Conservation (phyloP, 108 stramenopile genomes). For the Pseudonitzschia pungens region DNA sequence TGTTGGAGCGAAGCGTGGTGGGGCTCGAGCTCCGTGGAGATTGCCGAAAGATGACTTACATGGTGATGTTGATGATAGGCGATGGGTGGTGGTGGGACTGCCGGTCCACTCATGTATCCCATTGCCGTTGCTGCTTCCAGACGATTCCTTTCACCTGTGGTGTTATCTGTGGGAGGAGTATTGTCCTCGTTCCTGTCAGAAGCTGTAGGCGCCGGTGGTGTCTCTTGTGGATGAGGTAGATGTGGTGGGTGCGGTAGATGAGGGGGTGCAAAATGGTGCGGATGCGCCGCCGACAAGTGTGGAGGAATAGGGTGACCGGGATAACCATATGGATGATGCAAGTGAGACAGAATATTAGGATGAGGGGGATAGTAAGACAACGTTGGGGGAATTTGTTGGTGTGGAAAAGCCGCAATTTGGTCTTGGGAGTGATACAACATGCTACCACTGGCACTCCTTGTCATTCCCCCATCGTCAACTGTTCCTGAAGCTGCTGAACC, state of each 20-base stretch:
- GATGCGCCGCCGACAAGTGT: not conserved
- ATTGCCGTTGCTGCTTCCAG: constrained; percentile 5
- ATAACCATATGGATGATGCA: not conserved
- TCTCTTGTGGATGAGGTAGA: not conserved
- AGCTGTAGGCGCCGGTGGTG: not conserved
- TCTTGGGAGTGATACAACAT: not conserved
- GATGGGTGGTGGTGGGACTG: not conserved
- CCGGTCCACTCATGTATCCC: not conserved
- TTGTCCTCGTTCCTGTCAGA: not conserved
- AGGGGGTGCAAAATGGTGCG: not conserved
- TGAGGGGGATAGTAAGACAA: not conserved
- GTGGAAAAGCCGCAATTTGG: not conserved
- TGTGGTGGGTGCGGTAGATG: not conserved
- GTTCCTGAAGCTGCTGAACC: not conserved
- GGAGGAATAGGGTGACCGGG: not conserved
- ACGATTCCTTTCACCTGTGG: not conserved
- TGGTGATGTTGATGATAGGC: no score
- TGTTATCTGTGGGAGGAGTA: not conserved
- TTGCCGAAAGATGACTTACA: not conserved
- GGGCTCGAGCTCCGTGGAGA: not conserved
- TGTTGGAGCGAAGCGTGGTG: not conserved
- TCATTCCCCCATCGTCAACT: not conserved
- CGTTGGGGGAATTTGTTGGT: not conserved
- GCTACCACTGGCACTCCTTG: no score
- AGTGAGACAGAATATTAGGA: not conserved